Conservation (phyloP, 2,329 filamentous ascomycete species). For the Calonectria naviculata region DNA sequence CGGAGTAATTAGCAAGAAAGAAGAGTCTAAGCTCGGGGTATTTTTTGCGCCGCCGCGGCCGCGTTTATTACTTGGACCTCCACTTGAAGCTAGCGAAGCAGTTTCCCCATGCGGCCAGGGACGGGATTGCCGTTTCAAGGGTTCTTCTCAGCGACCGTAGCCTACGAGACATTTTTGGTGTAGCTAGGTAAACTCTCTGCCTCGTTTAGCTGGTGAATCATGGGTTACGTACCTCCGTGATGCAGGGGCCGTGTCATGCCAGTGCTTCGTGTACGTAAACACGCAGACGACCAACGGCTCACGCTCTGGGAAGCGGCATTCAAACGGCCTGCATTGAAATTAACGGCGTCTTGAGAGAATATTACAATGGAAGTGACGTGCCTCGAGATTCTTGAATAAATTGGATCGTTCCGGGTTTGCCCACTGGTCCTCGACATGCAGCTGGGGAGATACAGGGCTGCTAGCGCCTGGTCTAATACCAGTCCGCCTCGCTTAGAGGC, state of each 20-base stretch:
- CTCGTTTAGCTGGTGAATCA: constrained; percentile 1
- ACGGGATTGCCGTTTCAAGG: not conserved
- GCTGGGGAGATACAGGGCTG: not conserved
- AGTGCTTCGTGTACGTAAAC: not conserved
- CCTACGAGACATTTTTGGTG: not conserved
- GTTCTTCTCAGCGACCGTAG: not conserved
- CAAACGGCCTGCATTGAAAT: not conserved
- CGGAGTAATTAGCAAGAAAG: not conserved
- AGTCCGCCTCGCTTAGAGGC: not conserved
- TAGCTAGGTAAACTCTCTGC: not conserved
- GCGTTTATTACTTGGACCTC: not conserved
- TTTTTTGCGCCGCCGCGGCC: not conserved
- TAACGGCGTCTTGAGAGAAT: not conserved
- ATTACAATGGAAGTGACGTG: not conserved
- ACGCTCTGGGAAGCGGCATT: not conserved
- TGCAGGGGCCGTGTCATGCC: not conserved
- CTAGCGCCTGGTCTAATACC: not conserved
- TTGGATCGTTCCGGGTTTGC: not conserved
- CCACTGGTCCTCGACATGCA: not conserved
- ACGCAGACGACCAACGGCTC: not conserved
- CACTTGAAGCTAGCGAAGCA: not conserved
- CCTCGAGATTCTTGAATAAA: not conserved
- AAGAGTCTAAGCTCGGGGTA: not conserved
- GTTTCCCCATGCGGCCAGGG: not conserved
- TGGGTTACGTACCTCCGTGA: constrained; percentile 6